Evolutionary conservation across 768 basidiomycete species (phyloP).

Genomic region (Calocera viscosa): DNA sequence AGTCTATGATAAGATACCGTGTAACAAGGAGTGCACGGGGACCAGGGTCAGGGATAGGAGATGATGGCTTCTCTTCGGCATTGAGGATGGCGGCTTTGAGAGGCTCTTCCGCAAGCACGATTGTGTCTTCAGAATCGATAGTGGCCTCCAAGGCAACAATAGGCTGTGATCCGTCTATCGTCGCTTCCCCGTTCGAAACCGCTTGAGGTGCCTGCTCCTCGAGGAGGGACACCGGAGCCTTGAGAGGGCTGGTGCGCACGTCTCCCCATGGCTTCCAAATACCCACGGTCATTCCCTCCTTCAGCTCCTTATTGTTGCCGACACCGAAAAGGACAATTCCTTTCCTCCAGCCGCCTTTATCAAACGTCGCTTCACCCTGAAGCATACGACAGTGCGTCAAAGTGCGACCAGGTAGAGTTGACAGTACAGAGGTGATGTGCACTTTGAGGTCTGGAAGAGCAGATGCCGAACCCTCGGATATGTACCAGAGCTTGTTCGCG

Average conservation of each 20-base stretch:
- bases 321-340: not conserved
- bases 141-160: too few species aligned
- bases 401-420: not conserved
- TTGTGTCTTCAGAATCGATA: too few species aligned
- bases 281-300: not conserved
- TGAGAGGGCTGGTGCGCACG: not conserved
- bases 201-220: not conserved
- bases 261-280: constrained; percentile 1
- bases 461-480: not conserved
- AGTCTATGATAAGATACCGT: not conserved
- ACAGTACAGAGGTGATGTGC: not conserved
- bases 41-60: not conserved
- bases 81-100: not conserved
- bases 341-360: not conserved
- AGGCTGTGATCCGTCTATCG: too few species aligned
- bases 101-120: too few species aligned
- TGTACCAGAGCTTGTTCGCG: constrained; percentile 4
- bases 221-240: not conserved
- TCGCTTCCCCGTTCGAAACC: too few species aligned
- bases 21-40: not conserved
- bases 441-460: not conserved
- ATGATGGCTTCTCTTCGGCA: not conserved
- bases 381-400: not conserved
- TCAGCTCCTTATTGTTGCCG: not conserved
- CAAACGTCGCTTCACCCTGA: not conserved